Evolutionary conservation across 345 rosid species (phyloP).

Genomic region (Sonneratia alba): DNA sequence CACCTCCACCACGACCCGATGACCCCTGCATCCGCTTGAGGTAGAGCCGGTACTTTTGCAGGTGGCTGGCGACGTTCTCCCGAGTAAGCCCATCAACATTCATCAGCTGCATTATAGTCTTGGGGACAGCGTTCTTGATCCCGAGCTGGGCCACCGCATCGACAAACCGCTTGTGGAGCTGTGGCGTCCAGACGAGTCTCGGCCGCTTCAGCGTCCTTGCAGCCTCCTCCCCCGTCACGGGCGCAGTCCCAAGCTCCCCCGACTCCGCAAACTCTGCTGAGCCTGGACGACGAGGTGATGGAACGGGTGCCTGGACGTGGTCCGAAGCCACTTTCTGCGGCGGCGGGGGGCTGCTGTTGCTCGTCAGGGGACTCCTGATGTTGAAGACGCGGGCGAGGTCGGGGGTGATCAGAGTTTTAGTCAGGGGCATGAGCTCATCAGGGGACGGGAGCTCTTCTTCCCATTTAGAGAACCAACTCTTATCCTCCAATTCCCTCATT

Average conservation of each 20-base stretch:
- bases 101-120: too few species aligned
- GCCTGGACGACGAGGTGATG: slow-evolving; percentile 40
- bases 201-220: slow-evolving; percentile 81
- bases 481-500: slow-evolving; percentile 73
- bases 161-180: slow-evolving; percentile 80
- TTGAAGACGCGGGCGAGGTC: slow-evolving; percentile 94
- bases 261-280: slow-evolving; percentile 57
- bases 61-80: slow-evolving; percentile 85
- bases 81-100: slow-evolving; percentile 56
- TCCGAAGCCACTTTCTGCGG: slow-evolving; percentile 26
- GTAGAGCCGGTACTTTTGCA: slow-evolving; percentile 76
- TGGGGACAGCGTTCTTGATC: slow-evolving; percentile 54
- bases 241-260: slow-evolving; percentile 54
- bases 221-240: slow-evolving; percentile 52
- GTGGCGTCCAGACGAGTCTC: slow-evolving; percentile 88
- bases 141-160: slow-evolving; percentile 90
- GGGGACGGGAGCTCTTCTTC: slow-evolving; percentile 78
- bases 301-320: slow-evolving; percentile 19
- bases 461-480: slow-evolving; percentile 77
- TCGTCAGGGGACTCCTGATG: slow-evolving; percentile 27
- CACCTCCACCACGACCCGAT: slow-evolving; percentile 40
- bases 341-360: slow-evolving; percentile 21
- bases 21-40: slow-evolving; percentile 85
- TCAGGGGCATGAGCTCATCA: slow-evolving; percentile 80
- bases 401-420: slow-evolving; percentile 84